These are phyloP conservation scores for Stagonosporopsis chrysanthemi DNA, from an alignment of 2,329 filamentous ascomycete genomes.

Conservation along the genomic window DNA sequence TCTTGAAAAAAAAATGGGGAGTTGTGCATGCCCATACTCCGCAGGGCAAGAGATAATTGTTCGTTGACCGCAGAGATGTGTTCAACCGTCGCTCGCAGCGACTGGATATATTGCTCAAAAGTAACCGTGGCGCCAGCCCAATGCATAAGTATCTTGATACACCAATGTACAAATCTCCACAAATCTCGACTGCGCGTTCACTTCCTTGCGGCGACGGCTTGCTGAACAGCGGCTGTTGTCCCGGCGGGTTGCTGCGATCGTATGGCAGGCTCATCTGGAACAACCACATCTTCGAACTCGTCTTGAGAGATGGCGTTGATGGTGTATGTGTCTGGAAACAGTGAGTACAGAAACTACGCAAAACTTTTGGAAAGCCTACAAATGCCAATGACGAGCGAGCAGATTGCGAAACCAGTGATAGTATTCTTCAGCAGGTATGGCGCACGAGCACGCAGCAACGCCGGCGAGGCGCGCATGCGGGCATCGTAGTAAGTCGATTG, in stretches of 20 bases:
- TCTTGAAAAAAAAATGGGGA: too few species aligned
- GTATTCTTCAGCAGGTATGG: conserved; percentile 93
- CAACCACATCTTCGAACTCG: conserved; percentile 93
- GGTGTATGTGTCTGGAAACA: conserved; percentile 67
- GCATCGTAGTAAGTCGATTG: conserved; percentile 90
- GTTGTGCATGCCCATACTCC: too few species aligned
- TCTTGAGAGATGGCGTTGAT: conserved; percentile 92
- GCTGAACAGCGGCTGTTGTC: conserved; percentile 40
- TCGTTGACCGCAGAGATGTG: neutral
- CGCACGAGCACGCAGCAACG: conserved; percentile 87
- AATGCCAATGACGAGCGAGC: conserved; percentile 79
- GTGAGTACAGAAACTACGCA: conserved; percentile 20
- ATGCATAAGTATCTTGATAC: conserved; percentile 39
- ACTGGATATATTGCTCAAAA: conserved; percentile 26
- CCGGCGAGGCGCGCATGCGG: conserved; percentile 82
- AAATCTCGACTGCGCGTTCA: conserved; percentile 8
- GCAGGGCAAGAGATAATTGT: too few species aligned
- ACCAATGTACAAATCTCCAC: conserved; percentile 31
- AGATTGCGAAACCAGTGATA: conserved; percentile 77
- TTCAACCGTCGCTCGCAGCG: conserved; percentile 13
- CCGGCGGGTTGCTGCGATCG: conserved; percentile 45
- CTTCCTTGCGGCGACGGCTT: conserved; percentile 42
- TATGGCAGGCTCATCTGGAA: conserved; percentile 74
- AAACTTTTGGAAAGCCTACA: conserved; percentile 63
- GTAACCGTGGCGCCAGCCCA: conserved; percentile 38